phyloP scores from a whole-genome alignment of 441 rosid species.

The Populus hybrid region DNA sequence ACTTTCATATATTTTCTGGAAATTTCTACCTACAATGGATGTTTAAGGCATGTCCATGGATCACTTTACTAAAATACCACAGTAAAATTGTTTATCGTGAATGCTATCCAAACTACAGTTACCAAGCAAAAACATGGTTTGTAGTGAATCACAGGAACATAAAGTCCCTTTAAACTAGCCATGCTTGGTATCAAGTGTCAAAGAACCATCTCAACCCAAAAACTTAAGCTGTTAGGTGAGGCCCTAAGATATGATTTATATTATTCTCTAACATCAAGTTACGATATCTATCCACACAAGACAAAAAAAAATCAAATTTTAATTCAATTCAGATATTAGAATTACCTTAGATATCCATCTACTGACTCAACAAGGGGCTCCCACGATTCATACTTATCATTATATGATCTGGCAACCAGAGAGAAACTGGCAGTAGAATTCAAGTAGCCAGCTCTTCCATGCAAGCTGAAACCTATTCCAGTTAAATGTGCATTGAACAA shows the following conservation, averaged over 20 bases:
- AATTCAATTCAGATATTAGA: neutral
- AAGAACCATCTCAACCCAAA: no score
- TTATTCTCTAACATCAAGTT: no score
- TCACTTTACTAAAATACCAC: neutral
- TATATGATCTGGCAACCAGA: slow-evolving; percentile 85
- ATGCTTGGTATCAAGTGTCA: neutral
- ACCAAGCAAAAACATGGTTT: neutral
- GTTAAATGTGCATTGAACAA: slow-evolving; percentile 77
- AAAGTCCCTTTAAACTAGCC: neutral
- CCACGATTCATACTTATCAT: slow-evolving; percentile 94
- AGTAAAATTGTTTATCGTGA: neutral
- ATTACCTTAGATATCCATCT: slow-evolving; percentile 78
- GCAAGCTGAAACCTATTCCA: slow-evolving; percentile 73
- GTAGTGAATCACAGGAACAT: neutral
- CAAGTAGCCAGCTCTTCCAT: slow-evolving; percentile 62
- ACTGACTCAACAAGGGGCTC: slow-evolving; percentile 95
- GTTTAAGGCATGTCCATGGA: neutral
- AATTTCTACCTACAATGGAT: neutral
- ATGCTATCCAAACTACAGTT: neutral
- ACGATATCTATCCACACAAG: no score
- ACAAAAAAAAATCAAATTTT: neutral
- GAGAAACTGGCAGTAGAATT: slow-evolving; percentile 80
- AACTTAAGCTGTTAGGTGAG: no score
- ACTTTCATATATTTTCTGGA: neutral
- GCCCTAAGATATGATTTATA: no score